Conservation (phyloP, 345 rosid species). For the Dipteronia sinensis region DNA sequence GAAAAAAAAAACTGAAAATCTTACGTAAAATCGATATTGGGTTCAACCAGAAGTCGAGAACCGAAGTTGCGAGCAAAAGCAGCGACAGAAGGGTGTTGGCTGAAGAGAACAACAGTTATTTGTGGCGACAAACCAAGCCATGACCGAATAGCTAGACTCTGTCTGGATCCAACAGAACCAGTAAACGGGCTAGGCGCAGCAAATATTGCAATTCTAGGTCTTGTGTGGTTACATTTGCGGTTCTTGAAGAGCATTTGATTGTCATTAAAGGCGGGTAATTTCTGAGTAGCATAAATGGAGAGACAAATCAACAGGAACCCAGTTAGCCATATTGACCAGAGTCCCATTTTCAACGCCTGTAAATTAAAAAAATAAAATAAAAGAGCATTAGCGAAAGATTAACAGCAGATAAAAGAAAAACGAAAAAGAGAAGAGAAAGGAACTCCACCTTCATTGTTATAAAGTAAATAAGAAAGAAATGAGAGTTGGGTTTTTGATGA, state of each 20-base stretch:
- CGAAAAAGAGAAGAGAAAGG: not conserved
- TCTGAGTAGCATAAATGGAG: conserved; percentile 73
- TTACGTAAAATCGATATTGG: conserved; percentile 82
- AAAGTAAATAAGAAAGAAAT: conserved; percentile 15
- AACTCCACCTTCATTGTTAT: conserved; percentile 40
- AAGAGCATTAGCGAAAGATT: not conserved
- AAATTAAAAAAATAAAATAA: conserved; percentile 11
- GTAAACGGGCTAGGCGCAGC: conserved; percentile 50
- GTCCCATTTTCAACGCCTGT: conserved; percentile 57
- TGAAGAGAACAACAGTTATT: conserved; percentile 64
- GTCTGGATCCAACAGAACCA: conserved; percentile 49
- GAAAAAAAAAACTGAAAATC: conserved; percentile 19
- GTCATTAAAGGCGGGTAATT: conserved; percentile 44
- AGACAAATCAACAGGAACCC: conserved; percentile 68
- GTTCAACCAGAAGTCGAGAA: conserved; percentile 65
- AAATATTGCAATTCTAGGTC: conserved; percentile 64
- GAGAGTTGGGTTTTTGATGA: not conserved
- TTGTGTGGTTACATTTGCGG: conserved; percentile 10
- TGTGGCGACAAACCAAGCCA: conserved; percentile 86
- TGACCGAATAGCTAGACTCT: conserved; percentile 60
- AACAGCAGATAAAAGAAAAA: not conserved
- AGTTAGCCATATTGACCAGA: conserved; percentile 73
- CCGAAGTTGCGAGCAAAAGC: conserved; percentile 52
- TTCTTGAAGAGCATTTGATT: conserved; percentile 21
- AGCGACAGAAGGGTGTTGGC: conserved; percentile 53